Conservation (phyloP, 2,329 filamentous ascomycete genomes). For the Lasiodiplodia theobromae region DNA sequence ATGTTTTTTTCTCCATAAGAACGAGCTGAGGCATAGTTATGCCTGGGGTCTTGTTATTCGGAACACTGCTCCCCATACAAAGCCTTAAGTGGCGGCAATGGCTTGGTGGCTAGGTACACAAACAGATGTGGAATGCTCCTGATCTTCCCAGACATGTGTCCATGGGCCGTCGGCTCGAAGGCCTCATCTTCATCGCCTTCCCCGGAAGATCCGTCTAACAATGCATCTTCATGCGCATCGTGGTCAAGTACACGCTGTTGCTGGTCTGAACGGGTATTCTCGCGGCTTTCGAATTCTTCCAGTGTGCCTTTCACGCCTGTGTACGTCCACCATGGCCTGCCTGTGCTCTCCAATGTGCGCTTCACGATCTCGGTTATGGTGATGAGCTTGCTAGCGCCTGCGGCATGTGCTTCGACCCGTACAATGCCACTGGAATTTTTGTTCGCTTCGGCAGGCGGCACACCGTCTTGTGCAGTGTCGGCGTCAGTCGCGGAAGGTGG, state of each 20-base stretch:
- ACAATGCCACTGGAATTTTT: not conserved
- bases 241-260: not conserved
- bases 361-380: slow-evolving; percentile 69
- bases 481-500: not conserved
- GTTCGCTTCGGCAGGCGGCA: not conserved
- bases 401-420: slow-evolving; percentile 10
- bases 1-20: too few relatives aligned
- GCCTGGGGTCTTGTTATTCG: too few relatives aligned
- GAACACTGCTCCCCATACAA: slow-evolving; percentile 46
- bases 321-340: slow-evolving; percentile 55
- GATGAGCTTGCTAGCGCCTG: slow-evolving; percentile 67
- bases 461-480: not conserved
- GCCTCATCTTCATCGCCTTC: slow-evolving; percentile 50
- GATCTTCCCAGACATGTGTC: slow-evolving; percentile 56
- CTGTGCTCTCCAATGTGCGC: slow-evolving; percentile 48
- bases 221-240: not conserved
- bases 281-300: slow-evolving; percentile 31
- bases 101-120: slow-evolving; percentile 63
- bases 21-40: too few relatives aligned
- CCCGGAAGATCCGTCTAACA: slow-evolving; percentile 1
- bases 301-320: slow-evolving; percentile 39
- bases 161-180: slow-evolving; percentile 63
- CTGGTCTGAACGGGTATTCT: not conserved
- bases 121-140: slow-evolving; percentile 63
- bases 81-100: slow-evolving; percentile 63